These are phyloP conservation scores for Botrytis paeoniae DNA, from an alignment of 2,329 filamentous ascomycete species.

Conservation along the genomic window DNA sequence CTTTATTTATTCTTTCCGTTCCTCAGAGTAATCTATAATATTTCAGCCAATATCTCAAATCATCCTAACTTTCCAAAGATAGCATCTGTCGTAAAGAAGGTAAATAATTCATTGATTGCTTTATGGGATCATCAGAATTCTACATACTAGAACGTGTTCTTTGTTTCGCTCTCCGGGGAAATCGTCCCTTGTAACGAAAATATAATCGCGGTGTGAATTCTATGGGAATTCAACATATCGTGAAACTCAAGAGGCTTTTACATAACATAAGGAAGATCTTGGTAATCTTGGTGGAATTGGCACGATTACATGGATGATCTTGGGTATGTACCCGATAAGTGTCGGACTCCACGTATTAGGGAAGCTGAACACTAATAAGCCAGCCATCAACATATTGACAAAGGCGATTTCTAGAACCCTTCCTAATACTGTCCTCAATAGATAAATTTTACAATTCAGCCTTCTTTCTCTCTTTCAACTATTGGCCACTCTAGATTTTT, in stretches of 20 bases:
- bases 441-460: background rate
- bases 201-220: background rate
- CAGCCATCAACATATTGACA: conserved; percentile 10
- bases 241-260: background rate
- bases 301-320: background rate
- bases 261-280: background rate
- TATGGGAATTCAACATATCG: background rate
- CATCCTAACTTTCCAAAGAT: background rate
- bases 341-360: conserved; percentile 3
- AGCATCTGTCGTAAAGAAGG: background rate
- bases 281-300: background rate
- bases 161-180: background rate
- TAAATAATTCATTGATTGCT: background rate
- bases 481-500: background rate
- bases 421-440: conserved; percentile 13
- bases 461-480: conserved; percentile 2
- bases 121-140: background rate
- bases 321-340: background rate
- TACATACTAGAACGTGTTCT: background rate
- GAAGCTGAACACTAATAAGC: conserved; percentile 8
- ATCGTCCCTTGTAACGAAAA: background rate
- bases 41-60: background rate
- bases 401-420: conserved; percentile 7
- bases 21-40: background rate
- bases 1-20: background rate